Evolutionary conservation across 2,329 filamentous ascomycete species (phyloP).

Genomic region (Mycocentrospora acerina): DNA sequence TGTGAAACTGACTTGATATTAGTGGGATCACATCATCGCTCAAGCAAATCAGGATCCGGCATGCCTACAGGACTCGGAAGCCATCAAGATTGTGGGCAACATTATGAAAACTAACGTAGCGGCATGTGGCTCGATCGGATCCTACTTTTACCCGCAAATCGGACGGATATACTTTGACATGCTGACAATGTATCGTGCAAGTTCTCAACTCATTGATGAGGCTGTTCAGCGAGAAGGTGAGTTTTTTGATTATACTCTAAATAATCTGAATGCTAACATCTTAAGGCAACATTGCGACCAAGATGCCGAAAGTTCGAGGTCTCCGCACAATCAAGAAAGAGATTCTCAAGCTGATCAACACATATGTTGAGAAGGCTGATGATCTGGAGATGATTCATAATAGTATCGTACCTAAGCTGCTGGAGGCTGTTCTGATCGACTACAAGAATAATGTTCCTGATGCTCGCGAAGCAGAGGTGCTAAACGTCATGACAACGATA

Average conservation of each 20-base stretch:
- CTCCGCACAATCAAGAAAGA: constrained; percentile 99
- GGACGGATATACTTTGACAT: constrained; percentile 97
- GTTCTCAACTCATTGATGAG: constrained; percentile 94
- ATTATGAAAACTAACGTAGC: constrained; percentile 99
- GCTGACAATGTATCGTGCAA: constrained; percentile 97
- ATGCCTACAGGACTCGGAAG: constrained; percentile 87
- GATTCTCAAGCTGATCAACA: constrained; percentile 96
- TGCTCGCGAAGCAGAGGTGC: constrained; percentile 91
- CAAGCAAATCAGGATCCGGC: constrained; percentile 81
- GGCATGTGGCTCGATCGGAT: constrained; percentile 93
- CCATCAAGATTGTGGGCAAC: constrained; percentile 98
- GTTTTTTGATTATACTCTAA: constrained; percentile 11
- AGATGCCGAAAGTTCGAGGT: constrained; percentile 94
- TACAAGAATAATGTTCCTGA: constrained; percentile 97
- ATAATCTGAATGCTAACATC: constrained; percentile 35
- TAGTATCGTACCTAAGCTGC: constrained; percentile 91
- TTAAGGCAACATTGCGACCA: constrained; percentile 84
- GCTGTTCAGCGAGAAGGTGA: constrained; percentile 81
- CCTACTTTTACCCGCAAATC: constrained; percentile 98
- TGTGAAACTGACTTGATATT: constrained; percentile 13
- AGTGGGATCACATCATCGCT: constrained; percentile 91
- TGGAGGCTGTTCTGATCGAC: constrained; percentile 91
- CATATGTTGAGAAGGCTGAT: constrained; percentile 96
- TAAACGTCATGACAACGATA: constrained; percentile 97
- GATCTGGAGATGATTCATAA: constrained; percentile 89